Base-by-base conservation (phyloP, 2,329 filamentous ascomycete species). In the Cercospora zeae-maydis region DNA sequence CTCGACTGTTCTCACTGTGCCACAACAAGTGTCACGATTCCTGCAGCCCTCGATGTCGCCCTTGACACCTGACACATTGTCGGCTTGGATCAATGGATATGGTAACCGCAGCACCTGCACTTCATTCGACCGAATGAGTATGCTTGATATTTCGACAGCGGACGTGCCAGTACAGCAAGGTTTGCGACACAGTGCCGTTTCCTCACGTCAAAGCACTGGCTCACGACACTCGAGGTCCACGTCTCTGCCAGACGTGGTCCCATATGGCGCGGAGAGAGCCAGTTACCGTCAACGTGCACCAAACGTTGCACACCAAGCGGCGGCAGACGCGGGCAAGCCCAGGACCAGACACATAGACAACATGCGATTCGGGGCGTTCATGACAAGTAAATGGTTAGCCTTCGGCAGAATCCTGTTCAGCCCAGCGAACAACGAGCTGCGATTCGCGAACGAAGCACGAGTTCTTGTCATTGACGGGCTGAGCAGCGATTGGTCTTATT, bases 401-500 rank as follows among this genome's bases (percentile, higher is more conserved):
- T 93, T 93, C 73, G 91, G 91, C 1, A 88, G 92, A 69, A 89
- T 93, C 0, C 80, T 95, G 3, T 93, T 95, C 78, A 92, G 89
- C 69, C 90, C 91, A 10, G 86, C 89, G 4, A 85, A 91, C 27
- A 88, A 91, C 51, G 87, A 91, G 67, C 81, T 93, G 21, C 77
- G 84, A 39, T 78, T 84, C 16, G 78, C 82, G 0, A 81, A 73
- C 75, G 77, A 88, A 82, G 78, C 84, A 78, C 59, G 88, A 80
- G 86, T 95, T 27, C 81, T 95, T 3, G 88, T 95, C 16, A 83
- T 95, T 61, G 91, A 95, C 76, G 91, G 91, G 4, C 86, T 95
- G 31, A 91, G 91, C n/a, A 93, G 92, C 71, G 91, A 95, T 72
- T 95, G 91, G 91, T 93, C 90, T 0, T 93, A 91, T 74, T 93